A percentile compares a stretch with the other conserved stretches of the same genome.
These are phyloP conservation scores for Ceratocystis colombiana DNA, from an alignment of 2,329 filamentous ascomycete genomes.

Conservation along the genomic window DNA sequence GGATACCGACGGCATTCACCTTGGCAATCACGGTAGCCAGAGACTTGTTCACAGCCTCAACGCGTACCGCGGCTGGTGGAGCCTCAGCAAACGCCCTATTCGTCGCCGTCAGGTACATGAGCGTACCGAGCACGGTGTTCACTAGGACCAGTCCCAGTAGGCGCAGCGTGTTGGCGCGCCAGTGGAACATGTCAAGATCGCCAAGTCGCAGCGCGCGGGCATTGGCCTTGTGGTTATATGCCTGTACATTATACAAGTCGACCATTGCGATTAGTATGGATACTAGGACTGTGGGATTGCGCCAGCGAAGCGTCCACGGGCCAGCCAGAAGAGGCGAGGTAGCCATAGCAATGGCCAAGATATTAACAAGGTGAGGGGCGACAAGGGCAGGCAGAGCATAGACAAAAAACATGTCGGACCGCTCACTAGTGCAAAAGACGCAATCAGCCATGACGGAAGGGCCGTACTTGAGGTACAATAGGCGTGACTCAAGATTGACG, in stretches of 20 bases:
- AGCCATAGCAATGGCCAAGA: slow-evolving; percentile 58
- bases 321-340: slow-evolving; percentile 62
- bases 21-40: slow-evolving; percentile 54
- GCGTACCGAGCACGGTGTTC: slow-evolving; percentile 52
- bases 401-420: slow-evolving; percentile 60
- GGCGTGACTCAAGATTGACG: slow-evolving; percentile 57
- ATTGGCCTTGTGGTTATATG: slow-evolving; percentile 58
- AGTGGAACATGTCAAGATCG: slow-evolving; percentile 62
- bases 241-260: slow-evolving; percentile 56
- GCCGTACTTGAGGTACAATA: slow-evolving; percentile 77
- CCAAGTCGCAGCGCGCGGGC: slow-evolving; percentile 49
- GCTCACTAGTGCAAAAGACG: slow-evolving; percentile 69
- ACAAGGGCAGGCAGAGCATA: slow-evolving; percentile 68
- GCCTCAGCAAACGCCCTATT: slow-evolving; percentile 63
- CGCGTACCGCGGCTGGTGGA: slow-evolving; percentile 51
- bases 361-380: slow-evolving; percentile 69
- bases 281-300: slow-evolving; percentile 56
- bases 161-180: slow-evolving; percentile 55
- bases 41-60: slow-evolving; percentile 48
- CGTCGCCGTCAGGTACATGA: slow-evolving; percentile 68
- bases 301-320: slow-evolving; percentile 55
- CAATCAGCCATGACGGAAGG: slow-evolving; percentile 63
- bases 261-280: slow-evolving; percentile 47
- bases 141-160: slow-evolving; percentile 53
- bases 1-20: slow-evolving; percentile 60